These are phyloP conservation scores for Pisolithus microcarpus DNA, from an alignment of 768 basidiomycete species.

Conservation along the genomic window DNA sequence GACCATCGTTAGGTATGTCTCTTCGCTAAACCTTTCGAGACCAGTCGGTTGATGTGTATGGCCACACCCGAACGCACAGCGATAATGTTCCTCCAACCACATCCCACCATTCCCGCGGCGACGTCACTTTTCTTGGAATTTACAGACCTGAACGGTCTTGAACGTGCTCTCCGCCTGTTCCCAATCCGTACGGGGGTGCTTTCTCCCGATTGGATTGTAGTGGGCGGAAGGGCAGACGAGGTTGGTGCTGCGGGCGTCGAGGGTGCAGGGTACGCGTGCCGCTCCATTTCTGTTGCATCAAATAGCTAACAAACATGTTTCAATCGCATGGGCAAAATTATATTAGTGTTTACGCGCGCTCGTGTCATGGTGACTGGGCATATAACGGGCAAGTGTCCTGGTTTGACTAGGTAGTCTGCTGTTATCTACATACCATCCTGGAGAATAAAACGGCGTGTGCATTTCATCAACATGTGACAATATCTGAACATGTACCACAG, in stretches of 20 bases:
- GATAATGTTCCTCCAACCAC: conserved; percentile 7
- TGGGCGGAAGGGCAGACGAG: conserved; percentile 44
- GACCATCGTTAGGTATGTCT: conserved; percentile 16
- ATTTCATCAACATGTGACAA: background rate
- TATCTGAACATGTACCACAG: background rate
- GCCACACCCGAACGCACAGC: conserved; percentile 44
- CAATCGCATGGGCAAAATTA: conserved; percentile 5
- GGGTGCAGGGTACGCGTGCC: conserved; percentile 61
- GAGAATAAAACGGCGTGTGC: background rate
- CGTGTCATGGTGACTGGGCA: conserved; percentile 30
- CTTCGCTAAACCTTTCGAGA: background rate
- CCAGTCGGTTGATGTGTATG: background rate
- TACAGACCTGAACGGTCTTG: conserved; percentile 50
- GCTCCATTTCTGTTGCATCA: background rate
- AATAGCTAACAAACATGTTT: background rate
- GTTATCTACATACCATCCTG: no score
- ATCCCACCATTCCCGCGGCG: conserved; percentile 20
- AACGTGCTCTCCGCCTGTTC: conserved; percentile 65
- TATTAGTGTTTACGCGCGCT: conserved; percentile 26
- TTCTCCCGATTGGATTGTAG: conserved; percentile 72
- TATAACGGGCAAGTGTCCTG: conserved; percentile 46
- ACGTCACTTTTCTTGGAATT: conserved; percentile 53
- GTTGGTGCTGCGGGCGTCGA: conserved; percentile 66
- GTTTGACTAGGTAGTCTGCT: conserved; percentile 32
- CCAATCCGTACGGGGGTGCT: conserved; percentile 78